A percentile compares a stretch with the other conserved stretches of the same genome.
Evolutionary conservation across 176 grass and related monocot genomes (phyloP).

Genomic region (Rhipidocladum racemiflorum): DNA sequence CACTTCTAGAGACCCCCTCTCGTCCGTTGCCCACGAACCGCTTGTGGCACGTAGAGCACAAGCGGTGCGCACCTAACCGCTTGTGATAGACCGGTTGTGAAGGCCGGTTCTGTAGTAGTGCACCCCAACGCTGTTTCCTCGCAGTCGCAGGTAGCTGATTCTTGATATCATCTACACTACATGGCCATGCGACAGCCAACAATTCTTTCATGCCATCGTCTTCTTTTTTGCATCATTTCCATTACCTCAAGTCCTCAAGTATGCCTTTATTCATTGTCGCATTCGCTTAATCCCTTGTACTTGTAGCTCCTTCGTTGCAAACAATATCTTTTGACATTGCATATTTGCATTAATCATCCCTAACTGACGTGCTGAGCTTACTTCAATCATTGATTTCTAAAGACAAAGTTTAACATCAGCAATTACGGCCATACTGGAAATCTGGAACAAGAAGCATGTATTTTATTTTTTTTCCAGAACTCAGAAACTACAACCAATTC

Average conservation of each 20-base stretch:
- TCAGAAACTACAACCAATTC: too few species aligned
- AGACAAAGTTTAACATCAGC: too few species aligned
- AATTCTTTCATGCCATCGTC: constrained; percentile 21
- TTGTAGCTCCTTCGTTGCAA: constrained; percentile 20
- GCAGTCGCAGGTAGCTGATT: constrained; percentile 67
- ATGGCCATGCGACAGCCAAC: constrained; percentile 13
- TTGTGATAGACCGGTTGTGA: too few species aligned
- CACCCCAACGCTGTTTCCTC: constrained; percentile 73
- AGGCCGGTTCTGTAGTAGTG: too few species aligned
- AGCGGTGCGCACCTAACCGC: too few species aligned
- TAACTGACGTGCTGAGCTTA: constrained; percentile 4
- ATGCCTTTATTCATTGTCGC: constrained; percentile 38
- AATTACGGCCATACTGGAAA: too few species aligned
- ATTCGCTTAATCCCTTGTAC: too few species aligned
- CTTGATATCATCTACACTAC: constrained; percentile 40
- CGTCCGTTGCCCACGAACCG: too few species aligned
- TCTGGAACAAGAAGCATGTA: too few species aligned
- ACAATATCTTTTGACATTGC: constrained; percentile 29
- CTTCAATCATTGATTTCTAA: constrained; percentile 43
- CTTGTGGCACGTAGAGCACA: too few species aligned
- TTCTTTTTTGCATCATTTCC: constrained; percentile 74
- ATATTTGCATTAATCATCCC: constrained; percentile 8
- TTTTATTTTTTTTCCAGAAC: too few species aligned
- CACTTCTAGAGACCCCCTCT: too few species aligned
- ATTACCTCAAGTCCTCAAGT: constrained; percentile 60